A percentile compares a stretch with the other conserved stretches of the same genome.
Conservation (phyloP, 805 yeast species). For the Candida pini region DNA sequence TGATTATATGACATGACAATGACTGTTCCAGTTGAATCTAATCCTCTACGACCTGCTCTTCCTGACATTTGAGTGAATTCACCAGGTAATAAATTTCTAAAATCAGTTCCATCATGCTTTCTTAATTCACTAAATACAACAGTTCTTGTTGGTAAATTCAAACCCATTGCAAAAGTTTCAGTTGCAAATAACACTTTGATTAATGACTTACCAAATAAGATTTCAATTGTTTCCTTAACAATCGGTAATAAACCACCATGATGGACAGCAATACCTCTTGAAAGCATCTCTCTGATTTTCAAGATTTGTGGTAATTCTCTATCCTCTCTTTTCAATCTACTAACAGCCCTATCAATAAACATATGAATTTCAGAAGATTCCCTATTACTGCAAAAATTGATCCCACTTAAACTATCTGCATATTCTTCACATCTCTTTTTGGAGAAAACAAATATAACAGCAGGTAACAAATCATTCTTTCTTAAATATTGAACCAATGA, state of each 20-base stretch:
- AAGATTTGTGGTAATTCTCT: constrained; percentile 89
- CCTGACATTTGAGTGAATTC: constrained; percentile 99
- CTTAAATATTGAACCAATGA: constrained; percentile 66
- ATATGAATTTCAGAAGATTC: constrained; percentile 90
- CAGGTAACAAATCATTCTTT: constrained; percentile 72
- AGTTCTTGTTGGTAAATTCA: constrained; percentile 93
- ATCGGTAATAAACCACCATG: constrained; percentile 93
- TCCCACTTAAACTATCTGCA: constrained; percentile 67
- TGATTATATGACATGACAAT: constrained; percentile 80
- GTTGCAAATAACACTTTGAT: constrained; percentile 93
- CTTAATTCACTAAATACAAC: constrained; percentile 82
- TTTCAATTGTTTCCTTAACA: constrained; percentile 89
- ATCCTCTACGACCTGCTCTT: constrained; percentile 98
- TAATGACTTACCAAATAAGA: constrained; percentile 77
- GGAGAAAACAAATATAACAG: constrained; percentile 89
- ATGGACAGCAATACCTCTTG: constrained; percentile 92
- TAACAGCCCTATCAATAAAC: constrained; percentile 86
- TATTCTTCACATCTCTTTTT: constrained; percentile 91
- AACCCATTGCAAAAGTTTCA: constrained; percentile 98
- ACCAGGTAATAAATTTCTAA: constrained; percentile 84
- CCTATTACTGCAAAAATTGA: constrained; percentile 76
- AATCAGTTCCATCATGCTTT: constrained; percentile 85
- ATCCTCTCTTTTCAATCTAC: constrained; percentile 85
- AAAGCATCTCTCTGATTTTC: constrained; percentile 71
- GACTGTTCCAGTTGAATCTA: constrained; percentile 91